Base-by-base conservation (phyloP, 2,329 filamentous ascomycete genomes). In the Lomentospora prolificans region DNA sequence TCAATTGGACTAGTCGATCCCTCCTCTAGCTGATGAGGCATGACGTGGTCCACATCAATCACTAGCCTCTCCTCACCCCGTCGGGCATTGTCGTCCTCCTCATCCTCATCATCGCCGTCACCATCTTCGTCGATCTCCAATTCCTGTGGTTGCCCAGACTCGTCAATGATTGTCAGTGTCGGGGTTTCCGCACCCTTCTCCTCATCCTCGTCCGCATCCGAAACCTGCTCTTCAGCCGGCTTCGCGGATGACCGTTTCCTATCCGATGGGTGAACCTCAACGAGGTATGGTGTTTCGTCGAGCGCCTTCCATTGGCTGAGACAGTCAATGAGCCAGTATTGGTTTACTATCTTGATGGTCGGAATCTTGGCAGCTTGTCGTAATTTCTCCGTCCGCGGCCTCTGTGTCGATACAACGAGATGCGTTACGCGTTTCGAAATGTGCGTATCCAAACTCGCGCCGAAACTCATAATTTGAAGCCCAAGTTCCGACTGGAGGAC, bases 361-460 rank as follows among this genome's bases (percentile, higher is more conserved):
- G 86, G 77, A 56, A 90, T 87, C 60, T 85, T 83, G 12, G 88
- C 85, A 0, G 94, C 94, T 68, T 91, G 86, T 51, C 89, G 86
- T 46, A 97, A 90, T 71, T 99, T 99, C 55, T 89, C 86, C 0
- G 94, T 97, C 22, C 91, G 84, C 30, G 87, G 87, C 24, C 86
- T 78, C 14, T 81, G 77, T 17, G 81, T 82, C 53, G 82, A 85
- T 7, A 87, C 84, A 2, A 91, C 86, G 4, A 91, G 78, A 67
- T 91, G 88, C 0, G 87, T 90, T 12, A 89, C 79, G 55, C 79
- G 80, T 30, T 76, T 75, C 1, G 77, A 79, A 6, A 91, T 75
- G 31, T 74, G 77, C 17, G 75, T 75, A 28, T 76, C 69, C 19
- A 86, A 72, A 51, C 78, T 69, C 0, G 89, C 92, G 19, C 94